Base-by-base conservation (phyloP, 75 land plant species). In the Pseudotsuga menziesii region DNA sequence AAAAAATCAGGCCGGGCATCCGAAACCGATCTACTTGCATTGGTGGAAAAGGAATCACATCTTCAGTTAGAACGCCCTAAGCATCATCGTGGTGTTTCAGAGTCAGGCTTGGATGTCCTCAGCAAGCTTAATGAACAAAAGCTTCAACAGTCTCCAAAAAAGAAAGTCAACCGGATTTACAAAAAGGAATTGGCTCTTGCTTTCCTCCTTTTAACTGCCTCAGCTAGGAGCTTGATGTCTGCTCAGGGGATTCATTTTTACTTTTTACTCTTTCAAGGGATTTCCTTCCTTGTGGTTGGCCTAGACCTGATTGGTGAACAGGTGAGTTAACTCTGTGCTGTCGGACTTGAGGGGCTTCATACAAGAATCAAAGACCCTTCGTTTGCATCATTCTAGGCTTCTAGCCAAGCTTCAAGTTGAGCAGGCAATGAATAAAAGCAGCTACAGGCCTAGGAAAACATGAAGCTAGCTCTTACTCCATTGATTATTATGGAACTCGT, bases 201-300 rank as follows among this genome's bases (percentile, higher is more conserved):
- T 2, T 89, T 93, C 29, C 87, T 95, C 14, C 91, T 95, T 4
- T 74, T 95, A 19, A 88, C 92, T 23, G 98, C 98, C 20, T 54
- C 93, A 2, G 90, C 86, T 12, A 81, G 98, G 73, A 93, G 96
- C 58, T 77, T 93, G 58, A 81, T 93, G 11, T 83, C 96, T 7
- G 93, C 93, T 23, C 93, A 93, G 73, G 98, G 98, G 13, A 80
- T 95, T 17, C 98, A 93, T 62, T 95, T 95, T 78, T 95, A 95
- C 83, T 95, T 95, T 82, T 77, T 95, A 39, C 90, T 95, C 16
- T 93, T 93, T 61, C 98, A 95, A 73, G 98, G 96, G 4, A 57
- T 95, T 26, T 84, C 96, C 1, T 95, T 87, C 75, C 76, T 90
- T 25, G 76, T 89, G 58, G 91, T 92, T 5, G 97, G 95, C 35